Base-by-base conservation (phyloP, 1,139 yeast species). In the Yamadazyma conglobata region DNA sequence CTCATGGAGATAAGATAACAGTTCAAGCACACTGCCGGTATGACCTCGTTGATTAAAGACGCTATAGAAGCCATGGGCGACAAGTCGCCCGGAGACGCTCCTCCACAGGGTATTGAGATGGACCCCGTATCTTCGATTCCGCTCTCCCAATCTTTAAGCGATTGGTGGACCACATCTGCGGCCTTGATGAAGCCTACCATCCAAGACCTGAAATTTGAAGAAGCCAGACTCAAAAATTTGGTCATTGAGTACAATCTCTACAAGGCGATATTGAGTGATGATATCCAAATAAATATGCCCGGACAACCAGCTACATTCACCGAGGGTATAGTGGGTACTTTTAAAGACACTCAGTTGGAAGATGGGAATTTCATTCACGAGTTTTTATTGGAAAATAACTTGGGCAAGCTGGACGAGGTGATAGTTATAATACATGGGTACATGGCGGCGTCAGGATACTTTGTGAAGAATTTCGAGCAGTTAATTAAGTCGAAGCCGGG, bases 391-490 rank as follows among this genome's bases (percentile, higher is more conserved):
- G 56, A 49, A 25, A 60, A 63, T 42, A 48, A 46, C 4, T 25
- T 40, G 6, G 47, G 46, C 10, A 35, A 27, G 4, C 30, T 39
- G 3, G 40, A 35, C 7, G 46, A 48, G 13, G 48, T 38, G 15
- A 40, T 66, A 3, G 66, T 66, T 3, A 44, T 64, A 2, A 54
- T 66, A 10, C 73, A 67, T 40, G 73, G 73, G 6, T 67, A 64
- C 39, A 66, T 66, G 73, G 73, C 73, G 2, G 71, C 73, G 1
- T 47, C 60, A 35, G 73, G 73, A 2, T 66, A 58, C 43, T 66
- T 64, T 38, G 49, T 64, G 30, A 64, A 64, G 40, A 66, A 65
- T 35, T 48, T 63, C 24, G 71, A 64, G 37, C 40, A 41, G 2
- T 37, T 66, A 12, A 48, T 58, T 10, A 58, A 61, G 32, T 43